phyloP scores from a whole-genome alignment of 176 grass and related monocot species.

The Ensete ventricosum region DNA sequence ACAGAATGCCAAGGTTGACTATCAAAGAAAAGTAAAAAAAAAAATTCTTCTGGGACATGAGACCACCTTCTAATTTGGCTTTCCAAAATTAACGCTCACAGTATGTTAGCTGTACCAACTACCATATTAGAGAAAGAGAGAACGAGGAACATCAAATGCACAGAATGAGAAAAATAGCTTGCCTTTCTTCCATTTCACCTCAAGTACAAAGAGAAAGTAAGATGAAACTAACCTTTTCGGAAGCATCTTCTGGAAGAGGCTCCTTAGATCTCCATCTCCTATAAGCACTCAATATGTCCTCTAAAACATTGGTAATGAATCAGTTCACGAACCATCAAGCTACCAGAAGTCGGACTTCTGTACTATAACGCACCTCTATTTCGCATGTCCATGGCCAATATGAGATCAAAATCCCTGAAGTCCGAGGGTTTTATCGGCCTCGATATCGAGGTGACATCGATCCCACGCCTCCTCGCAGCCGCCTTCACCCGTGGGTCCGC shows the following conservation, averaged over 20 bases:
- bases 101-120: too few species aligned
- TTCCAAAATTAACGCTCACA: too few species aligned
- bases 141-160: neutral
- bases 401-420: slow-evolving; percentile 81
- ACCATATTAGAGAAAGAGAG: neutral
- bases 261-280: slow-evolving; percentile 81
- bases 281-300: slow-evolving; percentile 83
- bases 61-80: too few species aligned
- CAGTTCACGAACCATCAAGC: neutral
- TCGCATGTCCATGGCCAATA: slow-evolving; percentile 94
- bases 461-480: slow-evolving; percentile 64
- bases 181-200: neutral
- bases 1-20: too few species aligned
- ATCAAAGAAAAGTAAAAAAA: too few species aligned
- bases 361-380: slow-evolving; percentile 44
- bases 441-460: slow-evolving; percentile 88
- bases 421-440: slow-evolving; percentile 73
- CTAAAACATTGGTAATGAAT: slow-evolving; percentile 28
- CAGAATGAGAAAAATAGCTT: neutral
- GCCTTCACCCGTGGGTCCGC: slow-evolving; percentile 86
- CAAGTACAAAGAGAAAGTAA: neutral
- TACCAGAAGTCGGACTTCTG: neutral
- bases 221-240: slow-evolving; percentile 56
- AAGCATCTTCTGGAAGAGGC: slow-evolving; percentile 55
- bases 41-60: too few species aligned